A percentile compares a stretch with the other conserved stretches of the same genome.
These are phyloP conservation scores for Boletus rufocinnamomeus DNA, from an alignment of 768 basidiomycete species.

Conservation along the genomic window DNA sequence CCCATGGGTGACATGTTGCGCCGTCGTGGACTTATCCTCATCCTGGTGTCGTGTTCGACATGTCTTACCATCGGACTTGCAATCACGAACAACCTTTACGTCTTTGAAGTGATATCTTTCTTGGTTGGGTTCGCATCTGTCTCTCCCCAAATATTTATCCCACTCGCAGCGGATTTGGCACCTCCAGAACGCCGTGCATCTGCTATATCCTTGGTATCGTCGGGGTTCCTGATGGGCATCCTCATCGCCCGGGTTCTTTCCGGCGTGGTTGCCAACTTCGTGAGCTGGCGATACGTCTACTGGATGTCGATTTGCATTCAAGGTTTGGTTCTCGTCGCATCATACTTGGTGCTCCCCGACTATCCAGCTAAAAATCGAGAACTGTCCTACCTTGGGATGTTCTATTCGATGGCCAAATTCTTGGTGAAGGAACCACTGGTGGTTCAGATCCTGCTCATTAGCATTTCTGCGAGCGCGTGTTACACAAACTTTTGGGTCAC, in stretches of 20 bases:
- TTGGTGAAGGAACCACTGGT: constrained; percentile 73
- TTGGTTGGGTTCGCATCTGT: constrained; percentile 67
- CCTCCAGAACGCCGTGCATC: constrained; percentile 68
- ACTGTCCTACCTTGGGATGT: constrained; percentile 62
- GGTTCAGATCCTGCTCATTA: constrained; percentile 63
- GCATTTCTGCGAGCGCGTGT: constrained; percentile 56
- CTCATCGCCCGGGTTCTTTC: constrained; percentile 72
- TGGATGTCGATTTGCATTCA: constrained; percentile 75
- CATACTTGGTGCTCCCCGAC: constrained; percentile 70
- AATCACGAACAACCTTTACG: constrained; percentile 53
- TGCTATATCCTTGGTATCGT: constrained; percentile 70
- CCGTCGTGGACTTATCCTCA: constrained; percentile 66
- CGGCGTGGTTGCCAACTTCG: constrained; percentile 70
- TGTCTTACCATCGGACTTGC: constrained; percentile 71
- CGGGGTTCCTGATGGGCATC: constrained; percentile 68
- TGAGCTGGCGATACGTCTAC: constrained; percentile 71
- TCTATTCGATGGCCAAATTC: constrained; percentile 74
- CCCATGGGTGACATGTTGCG: constrained; percentile 83
- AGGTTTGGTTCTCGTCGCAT: constrained; percentile 49
- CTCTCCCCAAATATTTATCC: constrained; percentile 68
- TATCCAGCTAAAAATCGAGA: constrained; percentile 71
- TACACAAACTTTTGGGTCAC: constrained; percentile 68
- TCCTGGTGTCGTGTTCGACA: constrained; percentile 53
- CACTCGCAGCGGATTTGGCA: constrained; percentile 77
- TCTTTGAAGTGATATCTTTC: constrained; percentile 68